These are phyloP conservation scores for Endogone sp. DNA, from an alignment of 192 early-diverging fungal genomes.

Conservation along the genomic window DNA sequence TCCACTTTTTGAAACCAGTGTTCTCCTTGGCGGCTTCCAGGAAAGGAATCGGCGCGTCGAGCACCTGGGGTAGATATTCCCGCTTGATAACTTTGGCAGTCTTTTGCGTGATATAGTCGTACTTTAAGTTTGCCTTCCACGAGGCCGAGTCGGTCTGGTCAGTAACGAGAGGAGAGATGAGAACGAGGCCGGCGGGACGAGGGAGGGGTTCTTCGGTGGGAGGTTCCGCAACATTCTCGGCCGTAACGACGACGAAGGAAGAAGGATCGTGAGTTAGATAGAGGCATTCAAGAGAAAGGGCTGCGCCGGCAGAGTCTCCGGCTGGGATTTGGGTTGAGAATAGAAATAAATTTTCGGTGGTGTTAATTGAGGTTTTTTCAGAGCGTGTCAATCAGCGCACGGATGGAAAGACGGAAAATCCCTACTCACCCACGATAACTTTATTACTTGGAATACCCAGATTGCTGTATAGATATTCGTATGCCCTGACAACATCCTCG, in stretches of 20 bases:
- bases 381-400: too few relatives aligned
- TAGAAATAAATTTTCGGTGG: not conserved
- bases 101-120: slow-evolving; percentile 29
- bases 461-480: slow-evolving; percentile 23
- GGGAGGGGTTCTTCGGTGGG: slow-evolving; percentile 17
- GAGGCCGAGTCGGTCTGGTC: slow-evolving; percentile 29
- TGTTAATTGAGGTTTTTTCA: not conserved
- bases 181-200: slow-evolving; percentile 25
- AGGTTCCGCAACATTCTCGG: slow-evolving; percentile 3
- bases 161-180: slow-evolving; percentile 32
- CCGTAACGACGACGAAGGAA: slow-evolving; percentile 29
- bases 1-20: slow-evolving; percentile 24
- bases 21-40: slow-evolving; percentile 30
- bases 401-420: not conserved
- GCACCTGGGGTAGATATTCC: slow-evolving; percentile 22
- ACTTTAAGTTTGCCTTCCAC: slow-evolving; percentile 26
- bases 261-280: slow-evolving; percentile 35
- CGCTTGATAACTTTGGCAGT: slow-evolving; percentile 37
- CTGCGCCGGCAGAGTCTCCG: slow-evolving; percentile 32
- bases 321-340: not conserved
- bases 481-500: slow-evolving; percentile 30
- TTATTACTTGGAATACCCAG: slow-evolving; percentile 18
- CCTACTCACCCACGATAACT: slow-evolving; percentile 11
- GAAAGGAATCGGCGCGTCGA: slow-evolving; percentile 10
- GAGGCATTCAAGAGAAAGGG: slow-evolving; percentile 28